Base-by-base conservation (phyloP, 169 alveolate species). In the Cardiosporidium cionae region DNA sequence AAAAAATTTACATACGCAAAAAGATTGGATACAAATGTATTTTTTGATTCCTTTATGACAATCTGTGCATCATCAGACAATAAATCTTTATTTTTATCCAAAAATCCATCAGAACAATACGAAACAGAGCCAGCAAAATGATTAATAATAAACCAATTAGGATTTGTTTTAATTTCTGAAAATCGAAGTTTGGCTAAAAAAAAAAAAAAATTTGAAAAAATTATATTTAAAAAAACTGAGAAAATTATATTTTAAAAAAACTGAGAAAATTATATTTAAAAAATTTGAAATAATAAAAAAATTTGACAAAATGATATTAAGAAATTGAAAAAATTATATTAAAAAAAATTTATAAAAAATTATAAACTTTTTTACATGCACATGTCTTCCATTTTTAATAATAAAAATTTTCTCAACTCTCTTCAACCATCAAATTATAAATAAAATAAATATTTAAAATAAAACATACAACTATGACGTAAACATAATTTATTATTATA, bases 81-180 rank as follows among this genome's bases (percentile, higher is more conserved):
- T 77, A 91, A 92, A 82, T 97, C 99, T 81, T 89, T 92, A 81
- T 97, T 96, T 89, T 97, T 97, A 65, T 94, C 98, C 52, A 95
- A 70, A 81, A 97, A 97, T 7, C 94, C 94, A n/a, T 83, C 84
- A n/a, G 93, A 77, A 74, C 87, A 84, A 81, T 97, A 97, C 52
- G 83, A 85, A n/a, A 97, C 98, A 31, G 92, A 91, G 28, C 99
- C 98, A 1, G 99, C 99, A 76, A 93, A 96, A 83, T 97, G 99
- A 32, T 89, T 80, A n/a, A 97, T 90, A 32, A 90, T 82, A 53
- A 93, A 93, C 77, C 90, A 73, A 72, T 72, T 71, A 69, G 86
- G 94, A 33, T 89, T 87, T 23, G 90, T 91, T 74, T 84, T 86
- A 28, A 90, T 87, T 62, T 84, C 82, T 32, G 70, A 88, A 70